Evolutionary conservation across 345 rosid species (phyloP).

Genomic region (Camelina laxa): DNA sequence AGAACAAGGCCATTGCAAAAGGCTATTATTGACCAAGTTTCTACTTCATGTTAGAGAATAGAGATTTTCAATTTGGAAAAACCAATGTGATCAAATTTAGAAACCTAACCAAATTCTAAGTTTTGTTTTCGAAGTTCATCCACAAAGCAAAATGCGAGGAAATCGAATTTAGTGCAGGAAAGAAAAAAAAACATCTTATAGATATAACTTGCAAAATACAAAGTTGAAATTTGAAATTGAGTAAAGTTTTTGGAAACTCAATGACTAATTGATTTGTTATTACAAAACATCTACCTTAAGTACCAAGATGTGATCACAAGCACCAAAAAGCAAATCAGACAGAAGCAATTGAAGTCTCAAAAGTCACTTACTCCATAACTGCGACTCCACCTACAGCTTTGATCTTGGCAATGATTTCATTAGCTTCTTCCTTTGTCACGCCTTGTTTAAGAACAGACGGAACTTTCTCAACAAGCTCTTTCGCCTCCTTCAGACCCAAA

Average conservation of each 20-base stretch:
- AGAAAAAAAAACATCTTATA: background rate
- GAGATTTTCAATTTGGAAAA: no score
- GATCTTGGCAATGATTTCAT: slow-evolving; percentile 42
- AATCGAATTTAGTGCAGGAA: no score
- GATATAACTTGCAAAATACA: slow-evolving; percentile 10
- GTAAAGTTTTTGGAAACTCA: slow-evolving; percentile 6
- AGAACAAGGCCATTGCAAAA: background rate
- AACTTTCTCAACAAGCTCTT: slow-evolving; percentile 49
- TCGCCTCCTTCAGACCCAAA: slow-evolving; percentile 48
- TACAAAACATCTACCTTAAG: slow-evolving; percentile 32
- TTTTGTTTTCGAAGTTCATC: no score
- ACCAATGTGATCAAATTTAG: background rate
- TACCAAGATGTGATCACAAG: slow-evolving; percentile 21
- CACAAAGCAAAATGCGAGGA: background rate
- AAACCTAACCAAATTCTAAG: no score
- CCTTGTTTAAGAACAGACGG: slow-evolving; percentile 45
- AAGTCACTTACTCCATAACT: slow-evolving; percentile 42
- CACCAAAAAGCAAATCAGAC: slow-evolving; percentile 18
- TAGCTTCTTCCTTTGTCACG: slow-evolving; percentile 48
- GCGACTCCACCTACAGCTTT: slow-evolving; percentile 49
- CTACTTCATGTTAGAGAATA: no score
- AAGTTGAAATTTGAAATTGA: slow-evolving; percentile 4
- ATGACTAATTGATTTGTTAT: slow-evolving; percentile 24
- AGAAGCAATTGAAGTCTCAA: background rate
- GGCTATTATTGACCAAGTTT: no score